Conservation (phyloP, 768 basidiomycete species). For the Suillus discolor region DNA sequence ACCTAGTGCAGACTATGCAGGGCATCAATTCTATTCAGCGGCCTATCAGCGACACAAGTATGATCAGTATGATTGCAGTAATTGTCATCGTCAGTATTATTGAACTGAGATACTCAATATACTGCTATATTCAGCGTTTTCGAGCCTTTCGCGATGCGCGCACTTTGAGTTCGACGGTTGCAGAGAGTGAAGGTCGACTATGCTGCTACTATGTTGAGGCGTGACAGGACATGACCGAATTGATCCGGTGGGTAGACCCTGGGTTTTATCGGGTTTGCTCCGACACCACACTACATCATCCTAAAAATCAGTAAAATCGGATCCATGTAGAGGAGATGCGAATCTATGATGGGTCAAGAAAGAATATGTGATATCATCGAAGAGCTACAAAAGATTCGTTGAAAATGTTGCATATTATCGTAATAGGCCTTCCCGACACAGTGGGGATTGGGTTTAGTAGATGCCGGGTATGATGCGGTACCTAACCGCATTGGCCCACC, state of each 20-base stretch:
- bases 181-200: too few relatives aligned
- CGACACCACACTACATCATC: neutral
- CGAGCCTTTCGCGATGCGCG: too few relatives aligned
- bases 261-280: neutral
- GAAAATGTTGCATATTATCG: neutral
- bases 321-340: neutral
- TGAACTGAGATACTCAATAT: too few relatives aligned
- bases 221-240: too few relatives aligned
- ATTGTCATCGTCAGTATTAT: too few relatives aligned
- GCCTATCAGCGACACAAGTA: too few relatives aligned
- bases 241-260: neutral
- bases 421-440: neutral
- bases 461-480: slow-evolving; percentile 37
- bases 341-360: neutral
- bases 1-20: too few relatives aligned
- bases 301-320: neutral
- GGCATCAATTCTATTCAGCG: too few relatives aligned
- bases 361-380: neutral
- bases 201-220: too few relatives aligned
- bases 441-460: slow-evolving; percentile 19
- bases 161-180: too few relatives aligned
- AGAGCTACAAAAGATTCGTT: neutral
- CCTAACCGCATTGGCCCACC: slow-evolving; percentile 31
- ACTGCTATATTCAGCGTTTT: too few relatives aligned
- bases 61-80: too few relatives aligned